Evolutionary conservation across 495 filamentous ascomycete genomes (phyloP).

Genomic region (Hypoxylon fragiforme): DNA sequence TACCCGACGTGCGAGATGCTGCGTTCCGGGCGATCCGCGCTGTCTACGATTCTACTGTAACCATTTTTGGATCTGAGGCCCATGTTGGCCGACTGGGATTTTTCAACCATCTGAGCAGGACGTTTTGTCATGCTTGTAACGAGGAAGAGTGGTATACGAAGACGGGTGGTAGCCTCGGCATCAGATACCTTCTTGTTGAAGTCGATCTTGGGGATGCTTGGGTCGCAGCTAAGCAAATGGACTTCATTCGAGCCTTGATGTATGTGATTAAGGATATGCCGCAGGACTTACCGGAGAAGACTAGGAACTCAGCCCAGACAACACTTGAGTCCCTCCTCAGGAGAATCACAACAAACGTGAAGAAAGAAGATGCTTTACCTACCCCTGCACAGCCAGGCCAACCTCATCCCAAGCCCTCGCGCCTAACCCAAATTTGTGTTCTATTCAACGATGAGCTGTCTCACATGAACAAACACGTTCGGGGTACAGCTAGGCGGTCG

Average conservation of each 20-base stretch:
- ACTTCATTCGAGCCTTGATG: conserved; percentile 83
- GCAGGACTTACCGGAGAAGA: conserved; percentile 83
- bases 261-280: conserved; percentile 99
- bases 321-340: conserved; percentile 77
- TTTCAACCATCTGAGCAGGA: conserved; percentile 76
- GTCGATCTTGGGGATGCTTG: conserved; percentile 81
- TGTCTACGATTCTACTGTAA: conserved; percentile 74
- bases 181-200: conserved; percentile 77
- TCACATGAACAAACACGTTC: conserved; percentile 93
- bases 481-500: conserved; percentile 77
- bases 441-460: conserved; percentile 84
- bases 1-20: conserved; percentile 75
- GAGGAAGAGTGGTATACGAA: conserved; percentile 99
- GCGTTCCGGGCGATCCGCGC: conserved; percentile 75
- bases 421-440: conserved; percentile 73
- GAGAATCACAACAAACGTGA: conserved; percentile 70
- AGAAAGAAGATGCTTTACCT: conserved; percentile 74
- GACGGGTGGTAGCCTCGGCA: conserved; percentile 85
- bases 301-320: conserved; percentile 75
- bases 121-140: conserved; percentile 91
- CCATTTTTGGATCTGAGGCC: conserved; percentile 76
- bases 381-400: conserved; percentile 40
- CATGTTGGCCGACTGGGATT: conserved; percentile 73
- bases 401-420: conserved; percentile 45
- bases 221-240: conserved; percentile 76